Percentiles rank a stretch among this genome's conserved stretches.
Conservation (phyloP, 495 filamentous ascomycete species). For the Polyplosphaeria fusca region DNA sequence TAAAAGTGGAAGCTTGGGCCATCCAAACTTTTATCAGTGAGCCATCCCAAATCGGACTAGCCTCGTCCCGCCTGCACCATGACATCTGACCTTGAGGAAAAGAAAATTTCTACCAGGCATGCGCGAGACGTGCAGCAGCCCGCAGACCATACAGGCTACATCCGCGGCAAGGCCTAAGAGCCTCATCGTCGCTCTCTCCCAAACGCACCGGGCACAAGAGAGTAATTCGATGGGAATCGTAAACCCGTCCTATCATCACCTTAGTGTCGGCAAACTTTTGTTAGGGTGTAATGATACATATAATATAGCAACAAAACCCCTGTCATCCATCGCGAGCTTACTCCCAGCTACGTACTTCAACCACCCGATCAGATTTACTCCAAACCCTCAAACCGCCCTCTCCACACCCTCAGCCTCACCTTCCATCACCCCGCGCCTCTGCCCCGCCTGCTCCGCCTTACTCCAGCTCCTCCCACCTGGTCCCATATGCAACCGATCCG, state of each 20-base stretch:
- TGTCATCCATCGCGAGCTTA: neutral
- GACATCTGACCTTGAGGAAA: conserved; percentile 14
- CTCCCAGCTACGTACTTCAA: too few species aligned
- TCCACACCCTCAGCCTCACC: neutral
- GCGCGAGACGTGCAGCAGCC: neutral
- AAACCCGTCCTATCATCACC: neutral
- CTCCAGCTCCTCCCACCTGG: neutral
- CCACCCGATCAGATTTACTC: too few species aligned
- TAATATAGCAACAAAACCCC: neutral
- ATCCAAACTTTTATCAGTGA: conserved; percentile 29
- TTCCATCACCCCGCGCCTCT: neutral
- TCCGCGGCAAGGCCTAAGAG: neutral
- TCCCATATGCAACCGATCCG: conserved; percentile 4
- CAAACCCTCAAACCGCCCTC: too few species aligned
- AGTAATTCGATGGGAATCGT: too few species aligned
- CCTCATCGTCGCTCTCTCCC: too few species aligned
- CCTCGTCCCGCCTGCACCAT: conserved; percentile 10
- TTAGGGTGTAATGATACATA: neutral
- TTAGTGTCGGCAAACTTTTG: neutral
- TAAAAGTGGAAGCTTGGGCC: conserved; percentile 10
- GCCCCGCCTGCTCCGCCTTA: conserved; percentile 3
- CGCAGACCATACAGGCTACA: neutral
- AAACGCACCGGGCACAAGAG: too few species aligned
- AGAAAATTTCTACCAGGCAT: conserved; percentile 6
- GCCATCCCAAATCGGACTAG: conserved; percentile 17